A percentile compares a stretch with the other conserved stretches of the same genome.
phyloP scores from a whole-genome alignment of 225 moss, liverwort and hornwort genomes.

The Rhytidiadelphus loreus region DNA sequence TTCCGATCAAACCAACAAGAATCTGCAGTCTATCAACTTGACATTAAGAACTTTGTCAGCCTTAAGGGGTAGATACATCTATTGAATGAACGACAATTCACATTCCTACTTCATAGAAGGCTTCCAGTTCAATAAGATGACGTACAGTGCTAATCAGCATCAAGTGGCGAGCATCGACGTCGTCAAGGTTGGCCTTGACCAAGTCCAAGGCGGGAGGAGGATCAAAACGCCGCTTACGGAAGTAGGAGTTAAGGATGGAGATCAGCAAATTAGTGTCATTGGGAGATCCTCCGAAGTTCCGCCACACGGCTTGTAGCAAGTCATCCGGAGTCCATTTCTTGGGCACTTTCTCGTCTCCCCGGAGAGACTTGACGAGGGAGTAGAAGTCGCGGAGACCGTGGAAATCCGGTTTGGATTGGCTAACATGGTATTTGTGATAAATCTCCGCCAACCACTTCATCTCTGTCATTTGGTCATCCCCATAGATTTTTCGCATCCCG shows the following conservation, averaged over 20 bases:
- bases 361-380: slow-evolving; percentile 40
- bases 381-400: slow-evolving; percentile 53
- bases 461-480: slow-evolving; percentile 15
- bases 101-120: neutral
- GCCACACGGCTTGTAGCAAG: slow-evolving; percentile 27
- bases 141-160: slow-evolving; percentile 49
- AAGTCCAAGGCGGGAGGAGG: slow-evolving; percentile 27
- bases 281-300: slow-evolving; percentile 49
- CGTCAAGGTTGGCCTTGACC: slow-evolving; percentile 39
- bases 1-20: neutral
- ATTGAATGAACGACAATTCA: neutral
- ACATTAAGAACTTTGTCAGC: neutral
- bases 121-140: neutral
- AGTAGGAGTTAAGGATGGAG: neutral
- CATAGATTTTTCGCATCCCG: slow-evolving; percentile 21
- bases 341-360: slow-evolving; percentile 12
- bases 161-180: slow-evolving; percentile 45
- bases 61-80: neutral
- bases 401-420: slow-evolving; percentile 35
- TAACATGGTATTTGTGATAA: slow-evolving; percentile 29
- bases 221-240: neutral
- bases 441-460: slow-evolving; percentile 23
- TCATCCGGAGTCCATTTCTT: slow-evolving; percentile 18
- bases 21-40: neutral
- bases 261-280: slow-evolving; percentile 8